Evolutionary conservation across 352 stramenopile species (phyloP).

Genomic region (Phytophthora brassicae): DNA sequence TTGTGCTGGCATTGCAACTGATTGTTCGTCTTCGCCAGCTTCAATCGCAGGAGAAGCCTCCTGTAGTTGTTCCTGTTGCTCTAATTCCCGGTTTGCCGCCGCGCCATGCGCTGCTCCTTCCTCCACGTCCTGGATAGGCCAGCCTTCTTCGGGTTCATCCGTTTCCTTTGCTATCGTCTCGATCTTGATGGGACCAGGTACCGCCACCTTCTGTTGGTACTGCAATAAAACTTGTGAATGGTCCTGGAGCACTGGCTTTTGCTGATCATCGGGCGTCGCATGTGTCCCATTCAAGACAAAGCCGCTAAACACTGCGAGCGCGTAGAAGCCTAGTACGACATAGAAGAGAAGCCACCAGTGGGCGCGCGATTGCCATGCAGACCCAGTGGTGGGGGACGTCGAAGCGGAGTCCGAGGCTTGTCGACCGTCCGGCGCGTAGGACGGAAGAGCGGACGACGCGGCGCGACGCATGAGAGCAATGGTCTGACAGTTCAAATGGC

Average conservation of each 20-base stretch:
- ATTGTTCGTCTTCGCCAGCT: conserved; percentile 5
- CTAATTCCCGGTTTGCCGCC: not conserved
- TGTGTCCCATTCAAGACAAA: conserved; percentile 10
- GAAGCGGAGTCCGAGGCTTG: not conserved
- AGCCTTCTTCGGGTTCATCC: conserved; percentile 25
- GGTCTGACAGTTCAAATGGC: conserved; percentile 17
- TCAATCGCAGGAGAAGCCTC: not conserved
- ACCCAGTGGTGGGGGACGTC: not conserved
- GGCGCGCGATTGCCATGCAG: conserved; percentile 1
- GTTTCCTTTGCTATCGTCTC: conserved; percentile 10
- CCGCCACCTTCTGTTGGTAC: conserved; percentile 9
- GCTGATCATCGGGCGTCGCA: not conserved
- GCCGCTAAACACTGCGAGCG: conserved; percentile 19
- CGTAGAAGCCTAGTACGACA: conserved; percentile 30
- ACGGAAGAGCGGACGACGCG: conserved; percentile 33
- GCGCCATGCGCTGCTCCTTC: not conserved
- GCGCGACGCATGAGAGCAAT: conserved; percentile 28
- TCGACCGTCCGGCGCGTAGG: conserved; percentile 12
- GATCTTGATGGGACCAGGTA: conserved; percentile 9
- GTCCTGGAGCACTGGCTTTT: conserved; percentile 7
- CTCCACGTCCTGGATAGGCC: conserved; percentile 9
- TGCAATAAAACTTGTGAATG: conserved; percentile 2
- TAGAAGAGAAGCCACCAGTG: conserved; percentile 35
- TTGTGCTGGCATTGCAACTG: not conserved
- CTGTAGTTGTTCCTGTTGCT: conserved; percentile 5